Conservation (phyloP, 257 asterid genomes). For the Ophiorrhiza pumila region DNA sequence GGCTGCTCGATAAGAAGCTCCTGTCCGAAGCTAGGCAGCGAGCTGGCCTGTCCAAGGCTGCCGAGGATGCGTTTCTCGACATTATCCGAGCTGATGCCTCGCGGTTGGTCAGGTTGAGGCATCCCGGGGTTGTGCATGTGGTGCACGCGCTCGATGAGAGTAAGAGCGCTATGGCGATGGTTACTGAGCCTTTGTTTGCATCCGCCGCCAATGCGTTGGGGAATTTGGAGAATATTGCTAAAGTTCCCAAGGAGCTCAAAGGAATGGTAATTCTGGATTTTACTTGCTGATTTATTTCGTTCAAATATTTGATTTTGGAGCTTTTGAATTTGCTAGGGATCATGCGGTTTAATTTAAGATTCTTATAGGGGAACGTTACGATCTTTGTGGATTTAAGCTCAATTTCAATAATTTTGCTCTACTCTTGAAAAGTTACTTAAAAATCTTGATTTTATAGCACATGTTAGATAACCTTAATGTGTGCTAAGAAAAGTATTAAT, state of each 20-base stretch:
- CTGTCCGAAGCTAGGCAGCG: slow-evolving; percentile 80
- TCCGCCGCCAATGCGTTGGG: slow-evolving; percentile 88
- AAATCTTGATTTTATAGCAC: not conserved
- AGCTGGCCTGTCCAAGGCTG: slow-evolving; percentile 82
- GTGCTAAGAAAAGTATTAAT: not conserved
- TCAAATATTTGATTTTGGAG: not conserved
- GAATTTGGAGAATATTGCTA: slow-evolving; percentile 63
- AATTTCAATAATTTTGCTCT: not conserved
- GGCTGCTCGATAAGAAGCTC: slow-evolving; percentile 85
- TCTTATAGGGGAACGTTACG: not conserved
- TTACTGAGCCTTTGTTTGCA: slow-evolving; percentile 92
- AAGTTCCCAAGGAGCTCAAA: slow-evolving; percentile 89
- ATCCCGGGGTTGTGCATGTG: slow-evolving; percentile 98
- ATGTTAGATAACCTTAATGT: not conserved
- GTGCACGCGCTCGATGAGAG: slow-evolving; percentile 95
- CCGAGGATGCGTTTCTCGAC: slow-evolving; percentile 85
- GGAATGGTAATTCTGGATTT: slow-evolving; percentile 65
- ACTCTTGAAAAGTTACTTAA: not conserved
- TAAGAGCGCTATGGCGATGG: slow-evolving; percentile 92
- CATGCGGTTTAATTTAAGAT: too few relatives aligned
- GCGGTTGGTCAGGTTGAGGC: slow-evolving; percentile 90
- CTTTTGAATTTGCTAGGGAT: not conserved
- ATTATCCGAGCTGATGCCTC: slow-evolving; percentile 86
- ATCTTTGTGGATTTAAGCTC: not conserved
- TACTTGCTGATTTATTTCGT: not conserved